phyloP scores from a whole-genome alignment of 192 early-diverging fungal genomes.

The Chytriomyces hyalinus region DNA sequence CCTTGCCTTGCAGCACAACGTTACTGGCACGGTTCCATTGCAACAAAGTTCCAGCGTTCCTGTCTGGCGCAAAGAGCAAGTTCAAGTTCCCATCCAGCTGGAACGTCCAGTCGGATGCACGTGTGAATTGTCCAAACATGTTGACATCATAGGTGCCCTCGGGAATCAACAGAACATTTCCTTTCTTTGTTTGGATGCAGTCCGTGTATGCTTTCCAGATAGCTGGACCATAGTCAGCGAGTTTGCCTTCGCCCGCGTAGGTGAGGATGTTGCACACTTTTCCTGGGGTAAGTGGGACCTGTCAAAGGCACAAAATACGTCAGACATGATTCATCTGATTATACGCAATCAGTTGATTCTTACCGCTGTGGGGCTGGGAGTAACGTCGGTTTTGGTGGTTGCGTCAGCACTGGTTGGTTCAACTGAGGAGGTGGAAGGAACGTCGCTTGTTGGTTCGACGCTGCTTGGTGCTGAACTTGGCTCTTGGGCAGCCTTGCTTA shows the following conservation, averaged over 20 bases:
- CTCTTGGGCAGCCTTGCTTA: no score
- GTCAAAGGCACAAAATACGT: no score
- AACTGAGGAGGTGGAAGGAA: no score
- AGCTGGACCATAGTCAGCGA: constrained; percentile 22
- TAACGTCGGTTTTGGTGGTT: no score
- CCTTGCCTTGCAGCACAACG: constrained; percentile 14
- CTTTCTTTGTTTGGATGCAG: constrained; percentile 25
- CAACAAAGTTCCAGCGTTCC: constrained; percentile 25
- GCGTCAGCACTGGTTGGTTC: no score
- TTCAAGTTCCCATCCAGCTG: constrained; percentile 28
- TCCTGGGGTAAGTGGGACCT: no score
- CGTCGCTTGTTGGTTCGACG: no score
- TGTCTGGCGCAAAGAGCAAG: constrained; percentile 18
- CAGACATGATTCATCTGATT: no score
- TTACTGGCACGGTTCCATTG: constrained; percentile 8
- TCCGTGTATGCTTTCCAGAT: constrained; percentile 10
- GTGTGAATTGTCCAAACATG: constrained; percentile 6
- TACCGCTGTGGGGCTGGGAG: no score
- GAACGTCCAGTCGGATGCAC: constrained; percentile 8
- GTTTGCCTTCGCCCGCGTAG: background rate
- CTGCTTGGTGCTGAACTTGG: no score
- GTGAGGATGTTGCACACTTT: constrained; percentile 9
- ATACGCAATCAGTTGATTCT: no score
- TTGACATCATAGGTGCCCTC: constrained; percentile 19
- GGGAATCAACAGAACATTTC: constrained; percentile 25